Evolutionary conservation across 352 stramenopile species (phyloP).

Genomic region (Globisporangium polare): DNA sequence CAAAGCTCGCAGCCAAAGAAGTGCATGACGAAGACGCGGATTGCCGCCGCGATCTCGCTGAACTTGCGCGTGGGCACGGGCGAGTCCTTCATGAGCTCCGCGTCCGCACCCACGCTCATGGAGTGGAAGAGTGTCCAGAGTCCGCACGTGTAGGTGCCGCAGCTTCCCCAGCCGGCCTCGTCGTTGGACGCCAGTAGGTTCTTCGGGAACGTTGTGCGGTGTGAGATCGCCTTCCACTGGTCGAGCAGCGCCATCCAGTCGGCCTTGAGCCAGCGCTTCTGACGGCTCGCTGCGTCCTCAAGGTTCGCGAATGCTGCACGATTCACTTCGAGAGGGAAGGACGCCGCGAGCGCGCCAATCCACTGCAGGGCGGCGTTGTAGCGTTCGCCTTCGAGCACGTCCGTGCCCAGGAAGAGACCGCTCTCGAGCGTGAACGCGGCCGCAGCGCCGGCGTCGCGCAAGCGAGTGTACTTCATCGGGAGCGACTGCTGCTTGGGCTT

Average conservation of each 20-base stretch:
- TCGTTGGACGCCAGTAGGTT: slow-evolving; percentile 58
- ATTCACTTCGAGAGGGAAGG: slow-evolving; percentile 72
- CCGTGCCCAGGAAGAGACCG: slow-evolving; percentile 64
- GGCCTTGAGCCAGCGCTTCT: slow-evolving; percentile 39
- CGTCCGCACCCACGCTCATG: slow-evolving; percentile 46
- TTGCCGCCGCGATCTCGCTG: slow-evolving; percentile 50
- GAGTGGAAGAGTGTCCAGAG: slow-evolving; percentile 83
- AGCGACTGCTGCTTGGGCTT: slow-evolving; percentile 41
- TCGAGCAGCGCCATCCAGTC: slow-evolving; percentile 62
- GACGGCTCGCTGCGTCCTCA: slow-evolving; percentile 29
- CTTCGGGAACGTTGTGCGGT: slow-evolving; percentile 47
- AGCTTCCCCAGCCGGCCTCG: slow-evolving; percentile 45
- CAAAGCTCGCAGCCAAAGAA: slow-evolving; percentile 86
- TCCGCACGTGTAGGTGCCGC: slow-evolving; percentile 76
- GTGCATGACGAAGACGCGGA: slow-evolving; percentile 68
- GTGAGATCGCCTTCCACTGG: slow-evolving; percentile 51
- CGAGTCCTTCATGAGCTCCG: slow-evolving; percentile 16
- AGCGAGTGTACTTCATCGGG: slow-evolving; percentile 59
- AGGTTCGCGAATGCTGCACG: slow-evolving; percentile 43
- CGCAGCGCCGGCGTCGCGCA: slow-evolving; percentile 65
- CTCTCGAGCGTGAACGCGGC: slow-evolving; percentile 69
- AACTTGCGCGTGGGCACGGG: slow-evolving; percentile 36
- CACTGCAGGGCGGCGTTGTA: slow-evolving; percentile 63
- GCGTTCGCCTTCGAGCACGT: slow-evolving; percentile 54
- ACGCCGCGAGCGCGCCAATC: slow-evolving; percentile 48